phyloP scores from a whole-genome alignment of 768 basidiomycete species.

The Collybia sordida region DNA sequence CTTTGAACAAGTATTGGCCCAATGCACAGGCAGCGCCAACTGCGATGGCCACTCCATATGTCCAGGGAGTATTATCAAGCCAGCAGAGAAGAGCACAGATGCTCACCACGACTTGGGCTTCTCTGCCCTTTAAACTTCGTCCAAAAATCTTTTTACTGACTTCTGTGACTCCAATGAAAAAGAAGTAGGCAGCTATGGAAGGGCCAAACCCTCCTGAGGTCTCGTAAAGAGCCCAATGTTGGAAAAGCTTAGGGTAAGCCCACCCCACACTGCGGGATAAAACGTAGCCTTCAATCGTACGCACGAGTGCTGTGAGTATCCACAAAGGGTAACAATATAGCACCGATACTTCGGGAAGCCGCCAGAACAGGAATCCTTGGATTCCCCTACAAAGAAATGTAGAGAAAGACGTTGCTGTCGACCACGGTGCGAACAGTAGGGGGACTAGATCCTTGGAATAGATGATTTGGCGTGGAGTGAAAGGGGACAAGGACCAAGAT shows the following conservation, averaged over 20 bases:
- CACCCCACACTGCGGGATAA: conserved; percentile 31
- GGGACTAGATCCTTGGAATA: conserved; percentile 29
- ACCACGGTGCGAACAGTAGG: conserved; percentile 36
- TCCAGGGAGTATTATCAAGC: conserved; percentile 39
- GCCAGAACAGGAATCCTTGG: conserved; percentile 20
- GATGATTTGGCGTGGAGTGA: conserved; percentile 37
- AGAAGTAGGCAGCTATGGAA: conserved; percentile 19
- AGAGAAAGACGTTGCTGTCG: conserved; percentile 21
- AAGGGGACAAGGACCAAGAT: conserved; percentile 18
- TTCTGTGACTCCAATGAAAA: conserved; percentile 12
- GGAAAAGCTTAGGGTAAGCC: conserved; percentile 36
- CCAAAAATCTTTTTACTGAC: conserved; percentile 5
- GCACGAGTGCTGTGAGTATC: conserved; percentile 21
- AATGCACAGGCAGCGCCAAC: conserved; percentile 20
- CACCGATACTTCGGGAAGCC: conserved; percentile 13
- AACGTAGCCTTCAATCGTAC: conserved; percentile 22
- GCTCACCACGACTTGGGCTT: conserved; percentile 10
- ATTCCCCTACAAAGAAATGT: conserved; percentile 23
- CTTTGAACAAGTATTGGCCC: conserved; percentile 7
- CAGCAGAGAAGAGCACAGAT: conserved; percentile 15
- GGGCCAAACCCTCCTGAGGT: conserved; percentile 35
- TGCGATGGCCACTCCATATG: conserved; percentile 29
- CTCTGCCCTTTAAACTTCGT: conserved; percentile 4
- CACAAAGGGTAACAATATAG: conserved; percentile 23
- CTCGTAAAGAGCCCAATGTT: conserved; percentile 40